Conservation (phyloP, 257 asterid species). For the Solanum arcanum region DNA sequence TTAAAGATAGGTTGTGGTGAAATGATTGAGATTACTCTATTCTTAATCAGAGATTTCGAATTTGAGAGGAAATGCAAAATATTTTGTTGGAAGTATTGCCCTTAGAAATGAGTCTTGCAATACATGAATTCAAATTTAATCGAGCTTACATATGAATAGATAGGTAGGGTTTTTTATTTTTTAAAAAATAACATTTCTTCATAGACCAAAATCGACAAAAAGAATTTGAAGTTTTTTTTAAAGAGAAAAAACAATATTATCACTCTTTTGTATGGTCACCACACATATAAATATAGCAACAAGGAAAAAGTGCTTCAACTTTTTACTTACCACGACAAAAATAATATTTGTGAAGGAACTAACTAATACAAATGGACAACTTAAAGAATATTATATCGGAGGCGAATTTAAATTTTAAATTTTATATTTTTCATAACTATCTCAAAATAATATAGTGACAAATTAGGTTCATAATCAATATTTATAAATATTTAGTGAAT, state of each 20-base stretch:
- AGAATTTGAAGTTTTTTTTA: background rate
- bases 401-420: background rate
- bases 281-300: background rate
- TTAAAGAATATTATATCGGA: background rate
- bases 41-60: fast-evolving
- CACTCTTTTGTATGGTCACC: background rate
- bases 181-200: background rate
- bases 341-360: background rate
- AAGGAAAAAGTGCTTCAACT: background rate
- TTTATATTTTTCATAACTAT: background rate
- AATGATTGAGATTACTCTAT: background rate
- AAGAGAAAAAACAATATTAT: background rate
- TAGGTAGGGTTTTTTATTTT: fast-evolving
- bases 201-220: background rate
- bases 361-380: background rate
- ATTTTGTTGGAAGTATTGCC: fast-evolving
- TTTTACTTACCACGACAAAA: background rate
- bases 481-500: background rate
- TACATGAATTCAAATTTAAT: fast-evolving
- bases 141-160: fast-evolving
- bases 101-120: fast-evolving
- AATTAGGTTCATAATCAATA: background rate
- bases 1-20: background rate
- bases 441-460: background rate
- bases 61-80: background rate